These are phyloP conservation scores for Neofusicoccum cordaticola DNA, from an alignment of 2,329 filamentous ascomycete genomes.

Conservation along the genomic window DNA sequence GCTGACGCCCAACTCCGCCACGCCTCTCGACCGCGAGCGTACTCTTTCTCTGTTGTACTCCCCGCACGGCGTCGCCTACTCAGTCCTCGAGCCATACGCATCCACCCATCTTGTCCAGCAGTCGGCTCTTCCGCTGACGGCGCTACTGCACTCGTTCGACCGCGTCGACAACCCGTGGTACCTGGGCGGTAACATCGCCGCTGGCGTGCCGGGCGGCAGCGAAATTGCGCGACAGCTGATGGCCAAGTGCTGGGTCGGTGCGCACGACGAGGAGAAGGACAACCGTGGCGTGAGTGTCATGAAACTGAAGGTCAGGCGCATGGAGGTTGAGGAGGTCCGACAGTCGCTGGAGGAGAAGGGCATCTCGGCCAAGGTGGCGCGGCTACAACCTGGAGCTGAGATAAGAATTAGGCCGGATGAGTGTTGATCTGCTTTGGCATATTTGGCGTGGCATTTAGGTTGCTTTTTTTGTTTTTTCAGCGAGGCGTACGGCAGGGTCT, in stretches of 20 bases:
- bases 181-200: conserved; percentile 58
- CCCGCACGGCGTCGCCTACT: conserved; percentile 60
- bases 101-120: conserved; percentile 56
- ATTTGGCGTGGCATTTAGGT: not conserved
- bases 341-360: conserved; percentile 27
- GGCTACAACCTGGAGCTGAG: conserved; percentile 1
- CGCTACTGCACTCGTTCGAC: conserved; percentile 64
- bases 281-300: conserved; percentile 52
- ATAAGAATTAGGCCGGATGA: not conserved
- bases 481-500: not conserved
- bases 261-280: conserved; percentile 61
- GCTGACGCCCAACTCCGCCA: conserved; percentile 19
- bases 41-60: conserved; percentile 63
- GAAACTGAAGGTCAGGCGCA: conserved; percentile 49
- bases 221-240: conserved; percentile 55
- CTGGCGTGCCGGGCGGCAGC: conserved; percentile 56
- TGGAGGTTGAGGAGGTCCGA: conserved; percentile 47
- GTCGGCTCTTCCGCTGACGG: conserved; percentile 60
- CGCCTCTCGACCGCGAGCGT: conserved; percentile 30
- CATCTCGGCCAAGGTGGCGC: not conserved
- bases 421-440: not conserved
- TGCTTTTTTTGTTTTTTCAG: not conserved
- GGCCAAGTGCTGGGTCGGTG: conserved; percentile 59
- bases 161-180: conserved; percentile 59
- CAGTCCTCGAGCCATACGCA: conserved; percentile 55